phyloP scores from a whole-genome alignment of 305 asterid species.

The Rubia tinctorum region DNA sequence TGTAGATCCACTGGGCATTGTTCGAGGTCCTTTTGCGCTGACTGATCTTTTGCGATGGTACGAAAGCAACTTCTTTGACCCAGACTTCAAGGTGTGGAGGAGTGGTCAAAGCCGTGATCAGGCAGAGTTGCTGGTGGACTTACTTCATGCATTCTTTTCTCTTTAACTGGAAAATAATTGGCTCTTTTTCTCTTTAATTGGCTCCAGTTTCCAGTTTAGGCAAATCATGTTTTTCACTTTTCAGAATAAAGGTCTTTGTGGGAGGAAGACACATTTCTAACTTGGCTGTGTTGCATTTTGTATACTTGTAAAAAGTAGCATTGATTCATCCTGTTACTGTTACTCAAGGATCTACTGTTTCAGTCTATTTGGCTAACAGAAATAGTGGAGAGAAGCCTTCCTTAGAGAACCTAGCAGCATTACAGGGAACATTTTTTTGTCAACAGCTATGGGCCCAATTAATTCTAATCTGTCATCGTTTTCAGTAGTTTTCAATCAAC shows the following conservation, averaged over 20 bases:
- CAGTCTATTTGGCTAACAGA: too few relatives aligned
- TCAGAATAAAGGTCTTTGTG: neutral
- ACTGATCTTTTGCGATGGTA: constrained; percentile 44
- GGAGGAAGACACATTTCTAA: neutral
- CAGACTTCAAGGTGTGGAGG: constrained; percentile 59
- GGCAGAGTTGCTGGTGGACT: constrained; percentile 43
- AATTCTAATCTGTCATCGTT: too few relatives aligned
- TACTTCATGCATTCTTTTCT: constrained; percentile 34
- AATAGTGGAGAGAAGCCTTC: too few relatives aligned
- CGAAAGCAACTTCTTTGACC: constrained; percentile 48
- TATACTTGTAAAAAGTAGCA: neutral
- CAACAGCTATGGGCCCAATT: too few relatives aligned
- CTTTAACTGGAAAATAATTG: too few relatives aligned
- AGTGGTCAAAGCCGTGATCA: constrained; percentile 31
- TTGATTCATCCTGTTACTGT: too few relatives aligned
- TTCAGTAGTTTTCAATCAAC: too few relatives aligned
- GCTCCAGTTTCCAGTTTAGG: neutral
- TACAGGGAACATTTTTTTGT: too few relatives aligned
- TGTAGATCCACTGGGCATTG: constrained; percentile 50
- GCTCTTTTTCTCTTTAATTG: constrained; percentile 22
- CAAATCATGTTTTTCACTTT: neutral
- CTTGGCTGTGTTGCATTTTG: neutral
- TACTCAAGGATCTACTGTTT: too few relatives aligned
- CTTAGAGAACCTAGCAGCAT: too few relatives aligned
- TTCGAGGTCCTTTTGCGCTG: constrained; percentile 75